These are phyloP conservation scores for Noccaea caerulescens DNA, from an alignment of 345 rosid genomes.

Conservation along the genomic window DNA sequence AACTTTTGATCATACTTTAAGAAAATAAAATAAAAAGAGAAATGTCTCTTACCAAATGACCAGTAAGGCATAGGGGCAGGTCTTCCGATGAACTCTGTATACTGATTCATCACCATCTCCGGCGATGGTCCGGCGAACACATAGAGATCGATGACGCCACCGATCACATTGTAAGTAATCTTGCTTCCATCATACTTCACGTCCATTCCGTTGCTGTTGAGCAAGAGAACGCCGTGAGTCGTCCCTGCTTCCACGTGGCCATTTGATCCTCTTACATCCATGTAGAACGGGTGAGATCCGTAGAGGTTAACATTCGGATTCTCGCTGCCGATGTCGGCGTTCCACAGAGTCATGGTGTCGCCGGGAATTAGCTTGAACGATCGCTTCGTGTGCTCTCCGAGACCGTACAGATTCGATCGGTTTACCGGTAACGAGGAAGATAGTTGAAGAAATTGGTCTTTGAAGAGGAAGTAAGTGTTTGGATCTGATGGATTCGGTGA, in stretches of 20 bases:
- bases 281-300: conserved; percentile 78
- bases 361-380: conserved; percentile 49
- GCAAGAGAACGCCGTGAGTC: conserved; percentile 64
- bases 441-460: conserved; percentile 76
- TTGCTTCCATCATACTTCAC: conserved; percentile 55
- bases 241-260: conserved; percentile 52
- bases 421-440: conserved; percentile 57
- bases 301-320: conserved; percentile 59
- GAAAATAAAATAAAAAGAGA: not conserved
- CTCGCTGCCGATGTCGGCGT: conserved; percentile 50
- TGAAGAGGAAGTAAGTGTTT: conserved; percentile 54
- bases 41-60: conserved; percentile 61
- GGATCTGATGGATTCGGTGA: conserved; percentile 46
- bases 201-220: conserved; percentile 82
- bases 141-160: conserved; percentile 70
- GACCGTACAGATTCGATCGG: conserved; percentile 63
- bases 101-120: conserved; percentile 62
- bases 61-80: conserved; percentile 86
- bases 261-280: conserved; percentile 57
- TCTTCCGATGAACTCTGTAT: conserved; percentile 66
- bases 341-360: conserved; percentile 62
- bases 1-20: not conserved
- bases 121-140: conserved; percentile 65
- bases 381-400: conserved; percentile 77
- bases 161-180: conserved; percentile 66